Conservation (phyloP, 2,329 filamentous ascomycete genomes). For the Exophiala aquamarina region DNA sequence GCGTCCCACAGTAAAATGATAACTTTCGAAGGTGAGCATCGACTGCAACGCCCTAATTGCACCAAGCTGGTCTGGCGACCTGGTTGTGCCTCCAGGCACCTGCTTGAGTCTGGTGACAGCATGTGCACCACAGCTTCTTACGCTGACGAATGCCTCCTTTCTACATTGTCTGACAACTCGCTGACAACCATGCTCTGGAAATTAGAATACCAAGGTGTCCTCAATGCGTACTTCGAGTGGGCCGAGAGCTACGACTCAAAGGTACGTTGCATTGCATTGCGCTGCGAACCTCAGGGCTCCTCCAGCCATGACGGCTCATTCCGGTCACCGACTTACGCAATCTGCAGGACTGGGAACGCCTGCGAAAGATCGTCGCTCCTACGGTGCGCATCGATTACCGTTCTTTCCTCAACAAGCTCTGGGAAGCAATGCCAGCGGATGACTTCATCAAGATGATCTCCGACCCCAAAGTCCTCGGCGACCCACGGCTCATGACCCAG, state of each 20-base stretch:
- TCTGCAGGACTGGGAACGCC: conserved; percentile 44
- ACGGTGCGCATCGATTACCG: conserved; percentile 70
- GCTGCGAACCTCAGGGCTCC: too few species aligned
- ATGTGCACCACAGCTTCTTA: too few species aligned
- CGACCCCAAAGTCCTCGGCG: conserved; percentile 57
- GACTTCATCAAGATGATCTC: conserved; percentile 64
- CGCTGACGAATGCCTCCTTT: too few species aligned
- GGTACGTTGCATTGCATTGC: too few species aligned
- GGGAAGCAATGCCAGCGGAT: conserved; percentile 61
- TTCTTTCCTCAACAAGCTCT: conserved; percentile 59
- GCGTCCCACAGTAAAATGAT: conserved; percentile 23
- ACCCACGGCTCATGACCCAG: conserved; percentile 63
- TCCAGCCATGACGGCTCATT: too few species aligned
- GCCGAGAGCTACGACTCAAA: conserved; percentile 47
- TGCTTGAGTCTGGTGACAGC: too few species aligned
- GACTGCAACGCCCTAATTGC: background rate
- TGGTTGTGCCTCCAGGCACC: background rate
- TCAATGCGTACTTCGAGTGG: conserved; percentile 41
- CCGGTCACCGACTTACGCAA: too few species aligned
- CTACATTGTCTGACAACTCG: background rate
- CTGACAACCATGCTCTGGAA: too few species aligned
- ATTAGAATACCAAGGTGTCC: conserved; percentile 28
- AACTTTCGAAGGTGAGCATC: conserved; percentile 24
- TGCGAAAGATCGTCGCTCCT: conserved; percentile 45
- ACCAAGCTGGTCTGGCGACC: background rate